Percentiles rank a stretch among this genome's conserved stretches.
These are phyloP conservation scores for Bassia scoparia DNA, from an alignment of 148 eudicot species.

Conservation along the genomic window DNA sequence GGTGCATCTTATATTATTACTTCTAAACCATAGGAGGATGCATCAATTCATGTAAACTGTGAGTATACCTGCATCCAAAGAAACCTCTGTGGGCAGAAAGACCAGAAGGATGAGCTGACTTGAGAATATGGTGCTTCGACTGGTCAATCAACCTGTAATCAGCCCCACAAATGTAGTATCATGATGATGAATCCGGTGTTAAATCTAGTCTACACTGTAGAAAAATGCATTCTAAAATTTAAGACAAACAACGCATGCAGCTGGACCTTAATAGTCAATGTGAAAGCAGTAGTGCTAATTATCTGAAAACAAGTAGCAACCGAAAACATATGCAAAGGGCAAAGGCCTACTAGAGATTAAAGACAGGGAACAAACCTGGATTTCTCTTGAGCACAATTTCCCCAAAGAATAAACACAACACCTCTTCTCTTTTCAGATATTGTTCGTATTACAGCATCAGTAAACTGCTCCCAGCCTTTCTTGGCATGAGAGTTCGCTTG, in stretches of 20 bases:
- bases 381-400: conserved; percentile 91
- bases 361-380: conserved; percentile 43
- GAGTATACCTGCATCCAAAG: conserved; percentile 87
- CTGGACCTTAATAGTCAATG: neutral
- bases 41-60: neutral
- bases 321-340: neutral
- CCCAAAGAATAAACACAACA: conserved; percentile 93
- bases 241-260: neutral
- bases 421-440: conserved; percentile 73
- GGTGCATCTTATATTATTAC: too few species aligned
- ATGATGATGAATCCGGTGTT: neutral
- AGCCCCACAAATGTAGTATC: neutral
- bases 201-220: neutral
- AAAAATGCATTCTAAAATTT: neutral
- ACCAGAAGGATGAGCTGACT: conserved; percentile 98
- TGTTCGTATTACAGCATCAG: conserved; percentile 80
- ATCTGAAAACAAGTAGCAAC: neutral
- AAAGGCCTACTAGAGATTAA: neutral
- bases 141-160: conserved; percentile 69
- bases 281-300: neutral
- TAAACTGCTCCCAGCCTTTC: conserved; percentile 96
- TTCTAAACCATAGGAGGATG: neutral
- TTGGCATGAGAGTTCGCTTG: conserved; percentile 95
- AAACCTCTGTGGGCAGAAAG: conserved; percentile 95
- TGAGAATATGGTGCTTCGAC: conserved; percentile 76